These are phyloP conservation scores for Catunica adiposa DNA, from an alignment of 2,329 filamentous ascomycete species.

Conservation along the genomic window DNA sequence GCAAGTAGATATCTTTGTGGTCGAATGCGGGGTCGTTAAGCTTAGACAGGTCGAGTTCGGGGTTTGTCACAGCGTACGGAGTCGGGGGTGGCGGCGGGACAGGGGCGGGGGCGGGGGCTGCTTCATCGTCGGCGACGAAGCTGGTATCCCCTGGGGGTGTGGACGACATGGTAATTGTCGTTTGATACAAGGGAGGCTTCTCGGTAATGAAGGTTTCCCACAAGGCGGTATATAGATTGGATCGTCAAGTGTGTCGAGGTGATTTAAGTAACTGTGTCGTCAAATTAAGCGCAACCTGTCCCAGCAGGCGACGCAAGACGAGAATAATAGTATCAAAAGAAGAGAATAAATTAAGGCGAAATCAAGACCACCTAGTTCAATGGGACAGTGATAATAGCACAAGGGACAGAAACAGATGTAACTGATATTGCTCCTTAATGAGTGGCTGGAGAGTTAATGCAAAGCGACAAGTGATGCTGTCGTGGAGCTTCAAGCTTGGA, in stretches of 20 bases:
- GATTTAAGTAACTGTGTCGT: background rate
- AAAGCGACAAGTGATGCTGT: background rate
- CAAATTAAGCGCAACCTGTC: constrained; percentile 1
- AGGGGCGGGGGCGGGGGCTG: constrained; percentile 7
- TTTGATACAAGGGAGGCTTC: background rate
- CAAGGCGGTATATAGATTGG: background rate
- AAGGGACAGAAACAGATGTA: background rate
- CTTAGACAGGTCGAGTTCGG: constrained; percentile 78
- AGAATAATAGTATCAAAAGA: background rate
- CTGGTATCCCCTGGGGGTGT: constrained; percentile 4
- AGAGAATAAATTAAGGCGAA: background rate
- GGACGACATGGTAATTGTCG: constrained; percentile 3
- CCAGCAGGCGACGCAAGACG: background rate
- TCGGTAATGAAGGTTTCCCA: background rate
- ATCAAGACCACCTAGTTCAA: too few relatives aligned
- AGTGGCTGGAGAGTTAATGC: background rate
- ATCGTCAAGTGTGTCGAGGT: background rate
- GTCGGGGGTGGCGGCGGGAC: constrained; percentile 16
- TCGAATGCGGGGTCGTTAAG: constrained; percentile 78
- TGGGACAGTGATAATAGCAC: too few relatives aligned
- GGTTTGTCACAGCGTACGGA: constrained; percentile 32
- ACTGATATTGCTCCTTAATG: background rate
- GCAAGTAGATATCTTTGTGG: constrained; percentile 86
- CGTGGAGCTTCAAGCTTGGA: background rate
- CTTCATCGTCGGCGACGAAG: constrained; percentile 1